Evolutionary conservation across 164 flowering plant genomes (phyloP), one percentile per base, ranked within the genome.

Genomic region (Berberis thunbergii): DNA sequence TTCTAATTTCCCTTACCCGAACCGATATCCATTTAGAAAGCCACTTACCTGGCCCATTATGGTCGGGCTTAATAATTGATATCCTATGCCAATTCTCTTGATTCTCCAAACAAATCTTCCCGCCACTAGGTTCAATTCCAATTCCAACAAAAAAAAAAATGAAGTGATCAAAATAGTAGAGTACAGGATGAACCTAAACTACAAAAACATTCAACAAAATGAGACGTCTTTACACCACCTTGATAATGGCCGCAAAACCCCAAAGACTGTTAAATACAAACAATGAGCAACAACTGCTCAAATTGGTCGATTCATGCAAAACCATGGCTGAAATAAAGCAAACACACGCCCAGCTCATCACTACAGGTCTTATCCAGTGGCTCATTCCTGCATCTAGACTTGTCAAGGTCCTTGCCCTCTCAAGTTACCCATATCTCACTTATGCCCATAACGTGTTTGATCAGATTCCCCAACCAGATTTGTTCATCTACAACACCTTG

Each of bases 401-500:
- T 54, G 38, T 79, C 5, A 71, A 71, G 3, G 57, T 49, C 7
- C 57, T 74, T 3, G 40, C 78, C 1, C 13, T 4, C 1, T 55
- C 74, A 26, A 61, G 12, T 8, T 49, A 54, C 48, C 65, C 70
- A 7, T 67, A 71, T 57, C 68, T 73, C 9, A 45, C 69, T 0
- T 79, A 74, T 64, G 78, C 80, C 54, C 76, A 69, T 10, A 53
- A 26, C 2, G 61, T 75, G 60, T 77, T 79, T 58, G 77, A 75
- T 62, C 77, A 75, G 67, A 69, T 75, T 71, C 80, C 73, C 52
- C 39, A 50, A 3, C 78, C 72, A 1, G 76, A 77, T 46, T 64
- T 79, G 50, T 73, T 79, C 60, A 62, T 72, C 43, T 70, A 74
- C 70, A 79, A 79, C 71, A 76, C 76, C 55, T 60, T 76, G 74